A percentile compares a stretch with the other conserved stretches of the same genome.
phyloP scores from a whole-genome alignment of 768 basidiomycete genomes.

The Inosperma sp. region DNA sequence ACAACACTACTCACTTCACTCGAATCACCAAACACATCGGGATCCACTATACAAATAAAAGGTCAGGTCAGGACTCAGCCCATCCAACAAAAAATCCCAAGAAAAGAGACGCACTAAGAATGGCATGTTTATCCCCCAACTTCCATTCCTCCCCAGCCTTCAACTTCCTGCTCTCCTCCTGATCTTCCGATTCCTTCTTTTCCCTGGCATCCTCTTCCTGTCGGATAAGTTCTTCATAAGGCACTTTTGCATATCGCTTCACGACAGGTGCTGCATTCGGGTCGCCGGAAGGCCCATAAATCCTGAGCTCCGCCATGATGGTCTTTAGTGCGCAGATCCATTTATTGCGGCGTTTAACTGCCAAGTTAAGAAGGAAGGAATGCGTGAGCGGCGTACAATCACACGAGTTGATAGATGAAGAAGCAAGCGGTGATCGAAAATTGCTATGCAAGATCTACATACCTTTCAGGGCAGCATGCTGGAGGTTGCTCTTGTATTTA shows the following conservation, averaged over 20 bases:
- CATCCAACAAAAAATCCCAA: neutral
- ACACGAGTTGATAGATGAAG: neutral
- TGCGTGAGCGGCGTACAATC: constrained; percentile 2
- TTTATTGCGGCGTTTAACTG: constrained; percentile 80
- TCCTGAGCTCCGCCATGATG: constrained; percentile 60
- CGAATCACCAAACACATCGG: constrained; percentile 43
- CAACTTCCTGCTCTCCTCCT: constrained; percentile 24
- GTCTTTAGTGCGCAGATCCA: constrained; percentile 87
- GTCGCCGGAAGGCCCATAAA: constrained; percentile 63
- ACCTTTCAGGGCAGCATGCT: constrained; percentile 72
- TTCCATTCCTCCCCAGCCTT: constrained; percentile 41
- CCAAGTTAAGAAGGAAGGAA: constrained; percentile 10
- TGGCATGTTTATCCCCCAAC: constrained; percentile 49
- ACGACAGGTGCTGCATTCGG: constrained; percentile 52
- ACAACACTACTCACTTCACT: constrained; percentile 18
- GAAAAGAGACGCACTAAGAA: constrained; percentile 39
- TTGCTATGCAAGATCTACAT: constrained; percentile 10
- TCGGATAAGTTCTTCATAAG: constrained; percentile 58
- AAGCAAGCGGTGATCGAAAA: neutral
- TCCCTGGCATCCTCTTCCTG: constrained; percentile 34
- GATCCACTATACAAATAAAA: constrained; percentile 31
- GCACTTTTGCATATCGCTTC: constrained; percentile 62
- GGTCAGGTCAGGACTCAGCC: neutral
- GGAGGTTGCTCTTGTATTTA: constrained; percentile 86
- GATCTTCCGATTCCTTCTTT: constrained; percentile 18